Conservation (phyloP, 2,329 filamentous ascomycete genomes). For the Ophiocordyceps camponoti-saundersi region DNA sequence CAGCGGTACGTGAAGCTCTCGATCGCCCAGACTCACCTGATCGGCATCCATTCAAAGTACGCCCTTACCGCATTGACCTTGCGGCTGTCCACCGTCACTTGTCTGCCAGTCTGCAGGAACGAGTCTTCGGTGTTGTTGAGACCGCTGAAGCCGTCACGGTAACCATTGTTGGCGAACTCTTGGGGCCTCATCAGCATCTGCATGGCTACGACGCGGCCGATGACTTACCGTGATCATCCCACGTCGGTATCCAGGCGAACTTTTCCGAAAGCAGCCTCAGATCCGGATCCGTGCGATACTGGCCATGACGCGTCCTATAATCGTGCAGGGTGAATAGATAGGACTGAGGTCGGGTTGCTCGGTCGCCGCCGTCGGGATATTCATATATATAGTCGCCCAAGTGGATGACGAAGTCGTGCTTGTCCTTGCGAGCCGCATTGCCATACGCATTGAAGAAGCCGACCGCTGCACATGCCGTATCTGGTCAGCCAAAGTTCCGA, state of each 20-base stretch:
- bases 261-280: slow-evolving; percentile 21
- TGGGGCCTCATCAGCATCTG: neutral
- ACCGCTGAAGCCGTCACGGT: slow-evolving; percentile 40
- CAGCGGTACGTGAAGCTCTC: neutral
- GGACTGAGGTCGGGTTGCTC: slow-evolving; percentile 11
- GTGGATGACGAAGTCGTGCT: slow-evolving; percentile 42
- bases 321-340: slow-evolving; percentile 20
- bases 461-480: slow-evolving; percentile 6
- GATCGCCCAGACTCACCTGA: slow-evolving; percentile 8
- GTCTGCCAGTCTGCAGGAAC: slow-evolving; percentile 35
- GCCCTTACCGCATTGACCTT: slow-evolving; percentile 59
- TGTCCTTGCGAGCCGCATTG: slow-evolving; percentile 40
- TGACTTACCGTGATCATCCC: slow-evolving; percentile 28
- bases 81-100: slow-evolving; percentile 51
- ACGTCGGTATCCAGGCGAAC: slow-evolving; percentile 27
- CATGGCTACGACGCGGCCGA: neutral
- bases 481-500: neutral
- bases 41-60: slow-evolving; percentile 43
- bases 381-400: slow-evolving; percentile 52
- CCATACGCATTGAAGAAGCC: slow-evolving; percentile 45
- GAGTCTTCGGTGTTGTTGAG: slow-evolving; percentile 52
- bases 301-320: slow-evolving; percentile 22
- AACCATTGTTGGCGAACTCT: slow-evolving; percentile 47
- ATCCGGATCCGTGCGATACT: slow-evolving; percentile 24
- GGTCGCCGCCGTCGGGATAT: slow-evolving; percentile 16